These are phyloP conservation scores for Flaveria ramosissima DNA, from an alignment of 129 eudicot genomes.

Conservation along the genomic window DNA sequence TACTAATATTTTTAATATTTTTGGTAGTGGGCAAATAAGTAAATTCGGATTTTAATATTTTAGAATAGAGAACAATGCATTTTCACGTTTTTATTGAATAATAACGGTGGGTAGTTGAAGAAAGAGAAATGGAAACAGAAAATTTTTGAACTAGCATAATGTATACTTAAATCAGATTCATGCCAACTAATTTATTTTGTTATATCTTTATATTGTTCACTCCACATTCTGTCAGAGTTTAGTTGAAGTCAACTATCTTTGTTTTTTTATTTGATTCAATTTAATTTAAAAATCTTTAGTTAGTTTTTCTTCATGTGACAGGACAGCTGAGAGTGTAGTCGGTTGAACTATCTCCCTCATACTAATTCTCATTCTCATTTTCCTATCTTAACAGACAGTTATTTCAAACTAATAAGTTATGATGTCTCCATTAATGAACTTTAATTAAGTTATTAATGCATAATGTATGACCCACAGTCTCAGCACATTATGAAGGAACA, in stretches of 20 bases:
- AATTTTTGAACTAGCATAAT: background rate
- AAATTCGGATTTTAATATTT: too few species aligned
- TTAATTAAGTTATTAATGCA: background rate
- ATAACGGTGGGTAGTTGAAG: background rate
- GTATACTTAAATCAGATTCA: background rate
- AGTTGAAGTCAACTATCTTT: background rate
- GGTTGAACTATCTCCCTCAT: background rate
- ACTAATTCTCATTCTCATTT: background rate
- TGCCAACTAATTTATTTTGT: background rate
- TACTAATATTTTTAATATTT: too few species aligned
- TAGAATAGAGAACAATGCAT: too few species aligned
- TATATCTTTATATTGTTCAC: background rate
- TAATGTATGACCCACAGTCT: constrained; percentile 5
- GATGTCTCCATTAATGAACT: constrained; percentile 4
- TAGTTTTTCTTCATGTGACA: constrained; percentile 9
- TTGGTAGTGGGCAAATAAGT: too few species aligned
- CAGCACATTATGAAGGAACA: constrained; percentile 8
- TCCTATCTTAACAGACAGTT: constrained; percentile 2
- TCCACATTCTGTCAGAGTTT: background rate
- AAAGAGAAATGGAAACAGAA: background rate
- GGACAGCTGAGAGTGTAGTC: background rate
- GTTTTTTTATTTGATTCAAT: background rate
- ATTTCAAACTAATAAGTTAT: constrained; percentile 6
- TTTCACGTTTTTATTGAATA: too few species aligned
- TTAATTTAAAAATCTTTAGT: background rate